Conservation (phyloP, 2,329 filamentous ascomycete genomes). For the Thielaviopsis populi region DNA sequence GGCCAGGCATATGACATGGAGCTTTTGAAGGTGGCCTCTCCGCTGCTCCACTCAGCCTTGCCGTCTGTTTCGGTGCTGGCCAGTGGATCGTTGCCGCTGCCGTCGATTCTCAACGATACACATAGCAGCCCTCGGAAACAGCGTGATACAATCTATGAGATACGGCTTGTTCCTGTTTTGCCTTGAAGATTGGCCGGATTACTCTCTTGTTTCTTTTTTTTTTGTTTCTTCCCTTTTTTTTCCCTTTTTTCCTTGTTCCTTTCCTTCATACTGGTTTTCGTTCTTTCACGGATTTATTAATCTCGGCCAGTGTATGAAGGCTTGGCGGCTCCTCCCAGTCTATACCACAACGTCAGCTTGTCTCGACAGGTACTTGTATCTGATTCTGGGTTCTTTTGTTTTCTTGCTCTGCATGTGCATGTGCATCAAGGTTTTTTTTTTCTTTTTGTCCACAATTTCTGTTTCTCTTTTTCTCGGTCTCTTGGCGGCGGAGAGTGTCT, state of each 20-base stretch:
- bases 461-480: neutral
- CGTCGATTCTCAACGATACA: slow-evolving; percentile 5
- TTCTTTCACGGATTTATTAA: neutral
- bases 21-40: slow-evolving; percentile 25
- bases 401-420: neutral
- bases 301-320: neutral
- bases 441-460: neutral
- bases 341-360: neutral
- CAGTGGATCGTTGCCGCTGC: slow-evolving; percentile 9
- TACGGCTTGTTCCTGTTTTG: slow-evolving; percentile 5
- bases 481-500: neutral
- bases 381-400: neutral
- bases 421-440: neutral
- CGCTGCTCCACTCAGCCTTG: neutral
- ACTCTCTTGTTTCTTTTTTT: neutral
- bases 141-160: slow-evolving; percentile 9
- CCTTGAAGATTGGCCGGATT: neutral
- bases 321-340: neutral
- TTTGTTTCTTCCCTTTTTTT: neutral
- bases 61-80: slow-evolving; percentile 5
- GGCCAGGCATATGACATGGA: slow-evolving; percentile 44
- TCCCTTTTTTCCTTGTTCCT: neutral
- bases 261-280: neutral
- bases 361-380: neutral
- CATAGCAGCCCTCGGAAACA: neutral